Percentiles rank a stretch among this genome's conserved stretches.
These are phyloP conservation scores for Saccharomycopsis selenospora DNA, from an alignment of 805 yeast species.

Conservation along the genomic window DNA sequence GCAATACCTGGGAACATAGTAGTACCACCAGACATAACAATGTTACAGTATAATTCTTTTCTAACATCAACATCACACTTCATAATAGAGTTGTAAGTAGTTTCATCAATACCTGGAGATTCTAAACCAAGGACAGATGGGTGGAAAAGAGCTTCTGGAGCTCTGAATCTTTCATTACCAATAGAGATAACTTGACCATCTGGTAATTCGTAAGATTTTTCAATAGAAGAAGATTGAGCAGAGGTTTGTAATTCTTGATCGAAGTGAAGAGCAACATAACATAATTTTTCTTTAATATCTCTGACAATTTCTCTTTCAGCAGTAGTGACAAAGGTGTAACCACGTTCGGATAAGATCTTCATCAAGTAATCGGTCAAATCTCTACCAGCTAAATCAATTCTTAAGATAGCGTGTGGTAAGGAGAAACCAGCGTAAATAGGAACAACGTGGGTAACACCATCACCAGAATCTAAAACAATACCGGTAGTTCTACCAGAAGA, in stretches of 20 bases:
- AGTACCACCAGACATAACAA: constrained; percentile 99
- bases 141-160: constrained; percentile 99
- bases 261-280: constrained; percentile 98
- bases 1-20: constrained; percentile 99
- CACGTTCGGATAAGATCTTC: constrained; percentile 98
- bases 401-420: constrained; percentile 95
- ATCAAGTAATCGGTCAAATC: constrained; percentile 98
- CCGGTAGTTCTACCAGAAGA: constrained; percentile 99
- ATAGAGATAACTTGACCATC: constrained; percentile 99
- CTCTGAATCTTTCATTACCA: constrained; percentile 99
- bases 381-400: constrained; percentile 99
- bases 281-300: constrained; percentile 96
- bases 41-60: constrained; percentile 98
- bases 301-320: constrained; percentile 78
- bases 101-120: constrained; percentile 99
- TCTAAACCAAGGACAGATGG: constrained; percentile 62
- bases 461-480: constrained; percentile 99
- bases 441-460: constrained; percentile 99
- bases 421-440: constrained; percentile 99
- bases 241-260: constrained; percentile 99
- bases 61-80: constrained; percentile 99
- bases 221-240: constrained; percentile 95
- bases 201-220: constrained; percentile 98
- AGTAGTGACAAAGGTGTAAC: constrained; percentile 96
- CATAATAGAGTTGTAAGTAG: constrained; percentile 89